A percentile compares a stretch with the other conserved stretches of the same genome.
These are phyloP conservation scores for Penicillium sp. DNA, from an alignment of 2,329 filamentous ascomycete genomes.

Conservation along the genomic window DNA sequence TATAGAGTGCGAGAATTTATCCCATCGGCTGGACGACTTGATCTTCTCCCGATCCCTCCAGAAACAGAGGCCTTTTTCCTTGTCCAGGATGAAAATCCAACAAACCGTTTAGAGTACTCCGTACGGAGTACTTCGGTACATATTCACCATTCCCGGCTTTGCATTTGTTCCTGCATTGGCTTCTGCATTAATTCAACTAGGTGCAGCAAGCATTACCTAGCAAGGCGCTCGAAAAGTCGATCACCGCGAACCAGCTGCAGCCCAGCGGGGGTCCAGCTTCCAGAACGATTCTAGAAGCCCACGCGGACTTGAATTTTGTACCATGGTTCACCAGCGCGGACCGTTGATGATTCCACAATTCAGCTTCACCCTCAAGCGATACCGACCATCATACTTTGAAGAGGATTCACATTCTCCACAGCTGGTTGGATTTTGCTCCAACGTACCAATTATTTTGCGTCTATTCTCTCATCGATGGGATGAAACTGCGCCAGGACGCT, in stretches of 20 bases:
- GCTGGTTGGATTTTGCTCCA: not conserved
- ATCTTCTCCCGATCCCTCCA: not conserved
- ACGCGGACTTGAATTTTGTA: slow-evolving; percentile 4
- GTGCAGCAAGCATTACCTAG: slow-evolving; percentile 7
- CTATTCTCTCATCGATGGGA: slow-evolving; percentile 6
- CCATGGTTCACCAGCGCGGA: slow-evolving; percentile 20
- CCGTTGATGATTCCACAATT: slow-evolving; percentile 8
- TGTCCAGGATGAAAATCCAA: not conserved
- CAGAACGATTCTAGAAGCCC: slow-evolving; percentile 21
- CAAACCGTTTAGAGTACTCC: not conserved
- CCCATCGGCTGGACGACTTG: not conserved
- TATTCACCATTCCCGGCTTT: not conserved
- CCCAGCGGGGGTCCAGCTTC: slow-evolving; percentile 17
- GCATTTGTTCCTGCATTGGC: slow-evolving; percentile 15
- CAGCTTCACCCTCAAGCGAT: not conserved
- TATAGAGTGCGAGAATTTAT: not conserved
- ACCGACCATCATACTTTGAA: not conserved
- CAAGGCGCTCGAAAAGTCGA: slow-evolving; percentile 6
- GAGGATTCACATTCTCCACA: slow-evolving; percentile 9
- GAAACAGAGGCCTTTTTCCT: not conserved
- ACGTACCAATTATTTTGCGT: slow-evolving; percentile 2
- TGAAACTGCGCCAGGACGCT: slow-evolving; percentile 5
- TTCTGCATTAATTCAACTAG: slow-evolving; percentile 11
- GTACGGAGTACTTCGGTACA: not conserved
- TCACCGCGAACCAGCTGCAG: slow-evolving; percentile 10